Evolutionary conservation across 306 rosid species (phyloP), one percentile per base, ranked within the genome.

Genomic region (Cucurbita ficifolia): DNA sequence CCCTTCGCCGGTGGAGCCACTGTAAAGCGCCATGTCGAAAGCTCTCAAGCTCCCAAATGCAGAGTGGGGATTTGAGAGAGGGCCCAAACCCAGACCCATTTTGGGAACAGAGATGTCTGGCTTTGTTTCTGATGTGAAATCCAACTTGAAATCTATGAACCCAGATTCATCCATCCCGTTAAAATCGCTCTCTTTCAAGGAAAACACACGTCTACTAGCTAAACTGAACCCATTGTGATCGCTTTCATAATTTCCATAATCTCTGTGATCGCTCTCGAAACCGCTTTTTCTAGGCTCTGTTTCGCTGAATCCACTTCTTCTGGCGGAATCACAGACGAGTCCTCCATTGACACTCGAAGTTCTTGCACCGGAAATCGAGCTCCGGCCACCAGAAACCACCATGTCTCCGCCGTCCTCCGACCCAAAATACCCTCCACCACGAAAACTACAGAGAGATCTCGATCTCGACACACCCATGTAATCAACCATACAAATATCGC

Each of bases 241-340:
- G 29, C 53, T 49, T 14, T 75, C 78, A 14, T 46, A 61, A 35
- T 35, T 57, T 5, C 54, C 89, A 59, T 82, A 78, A 79, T 79
- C 84, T 38, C 59, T 49, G 13, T 70, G 58, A 50, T 79, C 92
- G 11, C 83, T 82, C 33, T 90, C 96, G 35, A 85, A 84, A 6
- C 88, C 92, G 70, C 99, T 95, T 77, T 87, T 89, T 38, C 99
- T 88, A 1, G 91, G 95, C 54, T 88, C 95, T 55, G 96, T 88
- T 81, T 94, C 99, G 77, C 99, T 91, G 16, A 86, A 94, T 10
- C 92, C 97, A 75, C 98, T 94, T 81, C 88, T 86, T 43, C 98
- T 86, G 5, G 91, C 99, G 4, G 99, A 91, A 71, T 95, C 99
- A 24, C 90, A 77, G 39, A 86, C 72, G 74, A 87, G 19, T 48